These are phyloP conservation scores for Quercus phellos DNA, from an alignment of 331 rosid genomes.

Conservation along the genomic window DNA sequence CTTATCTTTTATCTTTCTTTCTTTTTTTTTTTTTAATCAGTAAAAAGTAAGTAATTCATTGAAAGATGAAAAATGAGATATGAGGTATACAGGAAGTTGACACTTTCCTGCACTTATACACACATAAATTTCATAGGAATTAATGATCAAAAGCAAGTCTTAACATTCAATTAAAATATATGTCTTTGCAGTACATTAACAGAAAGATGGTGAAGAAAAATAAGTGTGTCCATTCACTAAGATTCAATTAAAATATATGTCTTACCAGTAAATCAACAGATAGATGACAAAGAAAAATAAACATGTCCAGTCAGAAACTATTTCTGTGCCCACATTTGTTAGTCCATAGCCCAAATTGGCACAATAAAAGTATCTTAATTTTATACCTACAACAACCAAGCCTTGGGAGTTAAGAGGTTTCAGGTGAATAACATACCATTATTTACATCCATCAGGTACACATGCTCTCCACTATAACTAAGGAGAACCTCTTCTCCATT, in stretches of 20 bases:
- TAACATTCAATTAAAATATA: neutral
- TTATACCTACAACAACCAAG: neutral
- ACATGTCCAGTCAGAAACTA: neutral
- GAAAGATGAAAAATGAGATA: too few species aligned
- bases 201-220: too few species aligned
- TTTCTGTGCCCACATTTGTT: neutral
- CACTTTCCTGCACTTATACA: neutral
- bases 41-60: too few species aligned
- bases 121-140: neutral
- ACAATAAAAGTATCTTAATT: neutral
- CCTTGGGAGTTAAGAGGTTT: slow-evolving; percentile 14
- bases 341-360: neutral
- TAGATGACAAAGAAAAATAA: too few species aligned
- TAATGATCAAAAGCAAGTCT: neutral
- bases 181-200: neutral
- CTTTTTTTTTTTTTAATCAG: too few species aligned
- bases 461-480: slow-evolving; percentile 98
- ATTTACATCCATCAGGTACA: slow-evolving; percentile 80
- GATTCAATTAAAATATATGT: too few species aligned
- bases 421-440: slow-evolving; percentile 44
- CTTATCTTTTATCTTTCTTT: too few species aligned
- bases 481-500: slow-evolving; percentile 95
- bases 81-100: neutral
- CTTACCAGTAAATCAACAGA: too few species aligned
- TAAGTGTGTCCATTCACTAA: neutral